phyloP scores from a whole-genome alignment of 1,284 basidiomycete species.

The Marasmius sp. region DNA sequence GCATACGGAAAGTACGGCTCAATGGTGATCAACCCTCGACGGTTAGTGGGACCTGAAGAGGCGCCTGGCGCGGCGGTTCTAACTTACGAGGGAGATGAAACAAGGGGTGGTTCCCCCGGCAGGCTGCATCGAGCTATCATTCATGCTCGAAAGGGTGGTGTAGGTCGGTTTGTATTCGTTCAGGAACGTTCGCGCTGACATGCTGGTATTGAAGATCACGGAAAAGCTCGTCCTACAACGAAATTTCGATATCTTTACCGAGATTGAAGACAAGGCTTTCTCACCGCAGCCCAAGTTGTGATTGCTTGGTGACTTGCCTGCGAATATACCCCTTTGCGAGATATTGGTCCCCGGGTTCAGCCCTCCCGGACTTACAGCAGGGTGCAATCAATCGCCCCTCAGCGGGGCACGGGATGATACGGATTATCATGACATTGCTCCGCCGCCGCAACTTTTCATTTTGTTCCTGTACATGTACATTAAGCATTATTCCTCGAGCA shows the following conservation, averaged over 20 bases:
- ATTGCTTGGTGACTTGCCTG: no score
- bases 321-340: no score
- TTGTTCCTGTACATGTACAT: no score
- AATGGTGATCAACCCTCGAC: conserved; percentile 56
- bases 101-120: conserved; percentile 57
- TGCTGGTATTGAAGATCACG: conserved; percentile 34
- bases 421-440: no score
- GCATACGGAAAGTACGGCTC: conserved; percentile 55
- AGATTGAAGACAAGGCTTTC: conserved; percentile 32
- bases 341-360: no score
- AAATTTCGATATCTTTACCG: conserved; percentile 61
- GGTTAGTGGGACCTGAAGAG: conserved; percentile 33
- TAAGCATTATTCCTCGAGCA: no score
- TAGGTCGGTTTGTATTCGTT: conserved; percentile 28
- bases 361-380: no score
- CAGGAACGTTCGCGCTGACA: background rate
- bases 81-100: conserved; percentile 69
- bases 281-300: background rate
- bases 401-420: no score
- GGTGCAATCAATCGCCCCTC: no score
- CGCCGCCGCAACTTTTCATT: no score
- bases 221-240: conserved; percentile 49
- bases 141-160: conserved; percentile 44
- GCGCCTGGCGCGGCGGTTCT: conserved; percentile 46
- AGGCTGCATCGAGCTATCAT: conserved; percentile 55